Conservation (phyloP, 306 rosid species). For the Dryas alaskensis region DNA sequence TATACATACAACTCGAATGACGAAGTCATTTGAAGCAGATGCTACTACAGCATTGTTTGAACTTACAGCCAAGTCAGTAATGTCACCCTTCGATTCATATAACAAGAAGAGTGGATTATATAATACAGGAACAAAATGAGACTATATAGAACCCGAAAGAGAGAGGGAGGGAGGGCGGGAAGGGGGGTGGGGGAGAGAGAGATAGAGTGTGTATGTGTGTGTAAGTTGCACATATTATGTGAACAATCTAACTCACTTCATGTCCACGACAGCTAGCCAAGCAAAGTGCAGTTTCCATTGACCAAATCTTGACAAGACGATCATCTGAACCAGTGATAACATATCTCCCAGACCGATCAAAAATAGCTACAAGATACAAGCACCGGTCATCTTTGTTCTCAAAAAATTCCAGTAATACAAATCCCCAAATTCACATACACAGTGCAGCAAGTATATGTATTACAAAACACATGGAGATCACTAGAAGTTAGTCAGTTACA, state of each 20-base stretch:
- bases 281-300: conserved; percentile 92
- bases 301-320: conserved; percentile 94
- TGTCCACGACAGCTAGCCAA: conserved; percentile 94
- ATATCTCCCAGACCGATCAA: conserved; percentile 85
- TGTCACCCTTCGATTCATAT: conserved; percentile 65
- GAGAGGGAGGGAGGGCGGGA: neutral
- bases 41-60: conserved; percentile 85
- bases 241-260: conserved; percentile 56
- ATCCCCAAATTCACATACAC: neutral
- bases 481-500: neutral
- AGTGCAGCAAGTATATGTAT: neutral
- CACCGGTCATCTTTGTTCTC: neutral
- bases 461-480: neutral
- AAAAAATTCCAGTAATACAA: neutral
- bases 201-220: conserved; percentile 8
- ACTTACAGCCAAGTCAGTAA: conserved; percentile 74
- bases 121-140: neutral
- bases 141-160: neutral
- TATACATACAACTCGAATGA: conserved; percentile 79
- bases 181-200: neutral
- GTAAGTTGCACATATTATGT: conserved; percentile 26
- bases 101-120: conserved; percentile 25
- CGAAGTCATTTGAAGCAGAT: conserved; percentile 87
- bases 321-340: conserved; percentile 92
- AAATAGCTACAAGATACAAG: conserved; percentile 71